Evolutionary conservation across 2,329 filamentous ascomycete genomes (phyloP).

Genomic region (Rosellinia necatrix): DNA sequence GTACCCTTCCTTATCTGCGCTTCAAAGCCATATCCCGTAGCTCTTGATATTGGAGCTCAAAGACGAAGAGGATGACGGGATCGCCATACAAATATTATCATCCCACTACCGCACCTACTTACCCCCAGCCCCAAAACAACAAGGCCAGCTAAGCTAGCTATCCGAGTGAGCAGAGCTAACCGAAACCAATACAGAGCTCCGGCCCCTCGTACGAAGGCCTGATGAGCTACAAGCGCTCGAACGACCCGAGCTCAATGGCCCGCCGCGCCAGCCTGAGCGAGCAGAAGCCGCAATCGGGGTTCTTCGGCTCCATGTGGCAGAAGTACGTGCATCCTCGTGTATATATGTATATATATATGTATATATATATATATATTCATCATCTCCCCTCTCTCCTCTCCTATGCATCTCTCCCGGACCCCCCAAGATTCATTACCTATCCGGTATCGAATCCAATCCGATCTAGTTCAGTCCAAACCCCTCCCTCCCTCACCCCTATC

Average conservation of each 20-base stretch:
- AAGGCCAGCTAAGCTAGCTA: slow-evolving; percentile 2
- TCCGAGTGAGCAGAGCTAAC: too few species aligned
- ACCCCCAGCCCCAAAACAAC: not conserved
- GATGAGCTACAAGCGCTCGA: slow-evolving; percentile 54
- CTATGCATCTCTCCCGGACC: not conserved
- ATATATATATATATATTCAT: too few species aligned
- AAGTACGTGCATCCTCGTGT: slow-evolving; percentile 48
- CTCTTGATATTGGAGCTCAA: not conserved
- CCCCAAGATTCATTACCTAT: too few species aligned
- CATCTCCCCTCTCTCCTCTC: not conserved
- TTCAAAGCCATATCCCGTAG: not conserved
- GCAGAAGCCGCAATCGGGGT: slow-evolving; percentile 53
- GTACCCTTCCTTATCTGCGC: not conserved
- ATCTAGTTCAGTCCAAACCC: too few species aligned
- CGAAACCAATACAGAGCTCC: slow-evolving; percentile 47
- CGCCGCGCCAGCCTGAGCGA: slow-evolving; percentile 61
- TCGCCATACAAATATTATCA: too few species aligned
- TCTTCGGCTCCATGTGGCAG: slow-evolving; percentile 61
- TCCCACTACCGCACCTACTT: too few species aligned
- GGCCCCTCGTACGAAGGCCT: slow-evolving; percentile 58
- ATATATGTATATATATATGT: too few species aligned
- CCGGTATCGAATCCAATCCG: not conserved
- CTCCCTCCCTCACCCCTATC: too few species aligned
- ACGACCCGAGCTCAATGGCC: slow-evolving; percentile 47
- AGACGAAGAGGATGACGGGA: not conserved